A percentile compares a stretch with the other conserved stretches of the same genome.
Evolutionary conservation across 2,329 filamentous ascomycete genomes (phyloP).

Genomic region (Microsporum audouinii): DNA sequence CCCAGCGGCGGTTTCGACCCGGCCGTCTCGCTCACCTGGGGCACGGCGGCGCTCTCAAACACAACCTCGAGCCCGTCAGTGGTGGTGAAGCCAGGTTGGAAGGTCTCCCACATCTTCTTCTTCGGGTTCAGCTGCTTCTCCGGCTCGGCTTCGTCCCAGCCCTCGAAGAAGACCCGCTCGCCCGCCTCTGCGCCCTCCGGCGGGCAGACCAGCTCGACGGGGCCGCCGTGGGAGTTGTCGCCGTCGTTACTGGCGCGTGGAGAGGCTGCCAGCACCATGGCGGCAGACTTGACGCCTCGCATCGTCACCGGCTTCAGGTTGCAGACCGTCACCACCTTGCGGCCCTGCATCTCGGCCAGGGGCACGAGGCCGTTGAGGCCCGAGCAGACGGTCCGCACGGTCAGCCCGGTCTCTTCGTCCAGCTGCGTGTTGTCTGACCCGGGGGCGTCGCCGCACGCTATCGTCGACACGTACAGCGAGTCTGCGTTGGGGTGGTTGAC

Average conservation of each 20-base stretch:
- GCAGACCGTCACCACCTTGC: conserved; percentile 89
- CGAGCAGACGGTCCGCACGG: conserved; percentile 91
- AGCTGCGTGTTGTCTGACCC: conserved; percentile 72
- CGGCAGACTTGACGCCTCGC: conserved; percentile 69
- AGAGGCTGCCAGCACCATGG: conserved; percentile 93
- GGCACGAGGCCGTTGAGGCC: conserved; percentile 88
- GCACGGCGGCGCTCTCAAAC: conserved; percentile 69
- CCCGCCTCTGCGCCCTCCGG: conserved; percentile 69
- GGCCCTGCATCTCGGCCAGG: conserved; percentile 89
- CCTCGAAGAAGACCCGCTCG: conserved; percentile 84
- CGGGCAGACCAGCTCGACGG: conserved; percentile 82
- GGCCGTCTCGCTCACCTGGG: conserved; percentile 58
- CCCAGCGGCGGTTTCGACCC: conserved; percentile 45
- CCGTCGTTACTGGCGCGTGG: conserved; percentile 44
- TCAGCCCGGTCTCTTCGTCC: conserved; percentile 74
- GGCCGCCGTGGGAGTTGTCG: conserved; percentile 74
- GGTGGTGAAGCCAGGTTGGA: conserved; percentile 93
- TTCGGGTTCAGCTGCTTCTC: conserved; percentile 94
- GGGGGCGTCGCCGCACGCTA: conserved; percentile 80
- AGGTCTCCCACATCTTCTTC: conserved; percentile 98
- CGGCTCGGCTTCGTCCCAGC: conserved; percentile 74
- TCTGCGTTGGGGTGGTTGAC: conserved; percentile 94
- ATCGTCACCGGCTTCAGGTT: conserved; percentile 99
- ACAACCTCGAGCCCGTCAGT: conserved; percentile 68
- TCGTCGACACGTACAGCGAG: conserved; percentile 87